Conservation (phyloP, 495 filamentous ascomycete species). For the Podospora sp. region DNA sequence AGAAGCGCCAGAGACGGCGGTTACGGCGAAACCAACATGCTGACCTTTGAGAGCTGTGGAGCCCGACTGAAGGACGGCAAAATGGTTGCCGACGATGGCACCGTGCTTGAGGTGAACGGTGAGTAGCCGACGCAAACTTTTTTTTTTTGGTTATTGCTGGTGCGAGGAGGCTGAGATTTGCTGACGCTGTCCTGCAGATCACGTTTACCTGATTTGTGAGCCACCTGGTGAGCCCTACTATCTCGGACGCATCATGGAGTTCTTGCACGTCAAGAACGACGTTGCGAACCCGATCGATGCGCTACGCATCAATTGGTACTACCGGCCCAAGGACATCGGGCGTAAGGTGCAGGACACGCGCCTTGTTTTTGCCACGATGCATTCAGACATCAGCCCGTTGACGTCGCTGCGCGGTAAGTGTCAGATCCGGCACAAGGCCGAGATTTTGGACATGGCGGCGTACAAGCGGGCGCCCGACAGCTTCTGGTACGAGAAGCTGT, state of each 20-base stretch:
- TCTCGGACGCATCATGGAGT: slow-evolving; percentile 96
- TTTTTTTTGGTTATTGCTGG: slow-evolving; percentile 20
- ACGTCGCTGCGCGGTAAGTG: slow-evolving; percentile 92
- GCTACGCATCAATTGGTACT: slow-evolving; percentile 96
- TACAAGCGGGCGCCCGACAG: slow-evolving; percentile 81
- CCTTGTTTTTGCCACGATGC: slow-evolving; percentile 93
- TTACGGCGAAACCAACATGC: slow-evolving; percentile 71
- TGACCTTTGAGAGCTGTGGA: slow-evolving; percentile 75
- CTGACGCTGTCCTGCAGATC: slow-evolving; percentile 61
- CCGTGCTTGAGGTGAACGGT: slow-evolving; percentile 83
- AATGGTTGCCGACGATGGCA: slow-evolving; percentile 89
- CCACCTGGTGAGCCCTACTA: slow-evolving; percentile 98
- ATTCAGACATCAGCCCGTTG: slow-evolving; percentile 93
- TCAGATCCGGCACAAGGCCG: slow-evolving; percentile 79
- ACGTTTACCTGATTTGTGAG: slow-evolving; percentile 96
- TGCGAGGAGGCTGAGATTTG: slow-evolving; percentile 30
- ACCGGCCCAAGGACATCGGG: slow-evolving; percentile 92
- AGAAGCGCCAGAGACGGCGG: slow-evolving; percentile 29
- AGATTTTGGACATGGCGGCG: slow-evolving; percentile 79
- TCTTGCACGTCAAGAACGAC: slow-evolving; percentile 79
- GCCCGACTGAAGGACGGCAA: slow-evolving; percentile 73
- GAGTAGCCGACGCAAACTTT: slow-evolving; percentile 44
- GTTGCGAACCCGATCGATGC: slow-evolving; percentile 74
- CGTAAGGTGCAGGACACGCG: slow-evolving; percentile 87
- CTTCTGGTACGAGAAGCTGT: slow-evolving; percentile 98